Evolutionary conservation across 1,284 basidiomycete species (phyloP), one percentile per base, ranked within the genome.

Genomic region (Neotropicomus parvogracilis): DNA sequence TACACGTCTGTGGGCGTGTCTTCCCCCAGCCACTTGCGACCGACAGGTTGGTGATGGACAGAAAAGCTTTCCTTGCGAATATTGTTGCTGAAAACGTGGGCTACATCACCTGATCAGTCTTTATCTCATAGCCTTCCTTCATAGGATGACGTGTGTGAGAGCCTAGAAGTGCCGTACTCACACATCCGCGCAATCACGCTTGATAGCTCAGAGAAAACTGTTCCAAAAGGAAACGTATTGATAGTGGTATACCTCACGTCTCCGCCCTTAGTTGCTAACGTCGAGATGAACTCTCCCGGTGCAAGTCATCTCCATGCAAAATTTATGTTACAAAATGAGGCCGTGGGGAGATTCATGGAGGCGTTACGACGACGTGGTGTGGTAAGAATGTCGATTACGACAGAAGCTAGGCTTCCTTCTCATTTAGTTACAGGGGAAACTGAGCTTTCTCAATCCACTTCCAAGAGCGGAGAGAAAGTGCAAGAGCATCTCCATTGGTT

Each of bases 21-120:
- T 70, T 63, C 43, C 59, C 62, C 14, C 62, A 71, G 37, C 56
- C 65, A 21, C 68, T 67, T 43, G 63, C 64, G 14, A 66, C 66
- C 9, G 72, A 75, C 55, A 68, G 74, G 37, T 51, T 84, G 35
- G 78, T 78, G 54, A 61, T 81, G 44, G 82, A 85, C 54, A 70
- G 68, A 29, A 71, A 67, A 39, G 68, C 68, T 9, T 71, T 85
- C 47, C 66, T 79, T 26, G 74, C 69, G 4, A 83, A 81, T 55
- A 66, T 81, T 24, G 44, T 69, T 12, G 40, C 38, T 33, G 53
- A 56, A 33, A 53, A 63, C 42, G 62, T 63, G 46, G 5, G 61
- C 40, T 19, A 39, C 27, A 1, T n/a, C 37, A 48, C 11, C n/a
- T 14, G 6, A 26, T 24, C 21, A 34, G 28, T 40, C 8, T 21